phyloP scores from a whole-genome alignment of 177 flowering plant species.

The Telopea speciosissima region DNA sequence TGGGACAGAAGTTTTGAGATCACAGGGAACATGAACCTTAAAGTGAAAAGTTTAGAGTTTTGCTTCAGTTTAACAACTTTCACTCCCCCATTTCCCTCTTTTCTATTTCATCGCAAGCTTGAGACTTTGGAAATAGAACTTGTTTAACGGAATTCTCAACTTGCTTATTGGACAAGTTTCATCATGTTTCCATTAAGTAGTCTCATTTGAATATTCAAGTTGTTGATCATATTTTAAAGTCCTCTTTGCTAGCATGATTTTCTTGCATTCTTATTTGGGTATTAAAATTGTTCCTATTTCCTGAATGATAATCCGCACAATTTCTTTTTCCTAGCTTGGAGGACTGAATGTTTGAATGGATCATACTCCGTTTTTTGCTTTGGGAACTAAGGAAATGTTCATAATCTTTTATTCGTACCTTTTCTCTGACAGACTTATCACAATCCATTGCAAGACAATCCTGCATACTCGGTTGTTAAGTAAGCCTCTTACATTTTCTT shows the following conservation, averaged over 20 bases:
- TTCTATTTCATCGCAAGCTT: background rate
- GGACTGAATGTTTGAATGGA: background rate
- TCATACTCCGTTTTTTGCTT: background rate
- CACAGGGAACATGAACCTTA: background rate
- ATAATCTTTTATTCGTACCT: conserved; percentile 1
- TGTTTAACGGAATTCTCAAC: too few species aligned
- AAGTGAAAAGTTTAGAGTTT: background rate
- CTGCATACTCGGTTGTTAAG: conserved; percentile 63
- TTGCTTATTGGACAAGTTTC: too few species aligned
- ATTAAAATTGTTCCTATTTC: background rate
- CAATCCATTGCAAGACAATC: conserved; percentile 35
- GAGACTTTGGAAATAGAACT: background rate
- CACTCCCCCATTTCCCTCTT: too few species aligned
- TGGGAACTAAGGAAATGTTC: background rate
- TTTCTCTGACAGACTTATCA: conserved; percentile 26
- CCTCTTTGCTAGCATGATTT: too few species aligned
- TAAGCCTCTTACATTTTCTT: conserved; percentile 19
- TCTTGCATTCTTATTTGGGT: background rate
- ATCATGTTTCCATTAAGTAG: background rate
- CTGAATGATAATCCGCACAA: background rate
- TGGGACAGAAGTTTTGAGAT: background rate
- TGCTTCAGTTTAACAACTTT: background rate
- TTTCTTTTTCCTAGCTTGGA: background rate
- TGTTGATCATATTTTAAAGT: background rate
- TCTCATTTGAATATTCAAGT: background rate